phyloP scores from a whole-genome alignment of 2,329 filamentous ascomycete species.

The Chaetomium olivaceum region DNA sequence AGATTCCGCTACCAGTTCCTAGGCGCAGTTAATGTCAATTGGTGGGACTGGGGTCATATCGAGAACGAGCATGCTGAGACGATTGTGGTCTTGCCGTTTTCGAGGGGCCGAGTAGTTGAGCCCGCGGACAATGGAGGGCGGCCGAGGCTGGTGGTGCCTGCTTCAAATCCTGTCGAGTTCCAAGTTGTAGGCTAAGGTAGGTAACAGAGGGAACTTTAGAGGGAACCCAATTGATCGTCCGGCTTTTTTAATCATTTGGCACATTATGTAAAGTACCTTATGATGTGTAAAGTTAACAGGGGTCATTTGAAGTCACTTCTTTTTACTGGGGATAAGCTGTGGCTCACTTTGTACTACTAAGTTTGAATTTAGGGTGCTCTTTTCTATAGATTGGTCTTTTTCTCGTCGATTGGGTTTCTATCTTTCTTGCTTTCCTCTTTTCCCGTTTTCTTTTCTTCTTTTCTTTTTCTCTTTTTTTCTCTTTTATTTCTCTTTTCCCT shows the following conservation, averaged over 20 bases:
- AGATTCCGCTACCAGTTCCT: background rate
- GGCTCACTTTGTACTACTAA: too few species aligned
- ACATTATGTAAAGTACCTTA: too few species aligned
- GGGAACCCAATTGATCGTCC: too few species aligned
- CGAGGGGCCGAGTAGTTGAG: background rate
- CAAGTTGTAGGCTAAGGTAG: background rate
- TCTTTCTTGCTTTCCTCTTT: too few species aligned
- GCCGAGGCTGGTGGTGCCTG: background rate
- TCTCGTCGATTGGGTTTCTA: too few species aligned
- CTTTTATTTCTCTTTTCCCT: background rate
- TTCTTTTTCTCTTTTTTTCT: background rate
- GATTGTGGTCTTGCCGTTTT: background rate
- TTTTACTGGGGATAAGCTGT: too few species aligned
- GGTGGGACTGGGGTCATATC: slow-evolving; percentile 6
- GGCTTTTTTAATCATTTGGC: too few species aligned
- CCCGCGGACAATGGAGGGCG: background rate
- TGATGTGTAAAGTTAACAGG: too few species aligned
- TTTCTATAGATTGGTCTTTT: too few species aligned
- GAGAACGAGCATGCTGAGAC: slow-evolving; percentile 1
- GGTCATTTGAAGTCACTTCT: too few species aligned
- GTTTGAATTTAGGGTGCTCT: too few species aligned
- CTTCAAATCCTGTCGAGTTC: background rate
- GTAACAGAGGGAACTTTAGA: background rate
- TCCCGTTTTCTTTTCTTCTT: too few species aligned
- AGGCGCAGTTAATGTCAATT: background rate